A percentile compares a stretch with the other conserved stretches of the same genome.
These are phyloP conservation scores for Geotrichum phurueaensis DNA, from an alignment of 1,139 yeast genomes.

Conservation along the genomic window DNA sequence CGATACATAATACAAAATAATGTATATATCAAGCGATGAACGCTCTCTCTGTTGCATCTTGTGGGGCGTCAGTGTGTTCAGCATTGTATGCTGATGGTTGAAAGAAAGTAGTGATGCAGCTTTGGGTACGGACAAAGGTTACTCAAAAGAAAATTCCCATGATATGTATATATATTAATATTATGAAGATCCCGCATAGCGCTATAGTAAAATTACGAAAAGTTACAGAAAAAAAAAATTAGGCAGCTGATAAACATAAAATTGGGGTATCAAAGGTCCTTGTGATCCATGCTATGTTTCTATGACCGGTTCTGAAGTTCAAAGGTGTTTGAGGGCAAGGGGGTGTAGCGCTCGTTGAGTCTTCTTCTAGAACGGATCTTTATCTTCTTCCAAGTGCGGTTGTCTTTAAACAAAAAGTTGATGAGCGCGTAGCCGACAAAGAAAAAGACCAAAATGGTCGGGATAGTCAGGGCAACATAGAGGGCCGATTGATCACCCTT, in stretches of 20 bases:
- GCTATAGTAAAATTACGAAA: background rate
- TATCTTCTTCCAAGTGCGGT: conserved; percentile 18
- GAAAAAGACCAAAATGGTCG: conserved; percentile 61
- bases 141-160: background rate
- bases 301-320: conserved; percentile 14
- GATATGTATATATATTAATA: background rate
- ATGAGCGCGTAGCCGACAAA: conserved; percentile 24
- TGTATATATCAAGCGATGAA: background rate
- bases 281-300: background rate
- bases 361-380: conserved; percentile 12
- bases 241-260: background rate
- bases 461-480: conserved; percentile 55
- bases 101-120: background rate
- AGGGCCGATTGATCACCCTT: conserved; percentile 49
- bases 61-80: background rate
- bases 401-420: conserved; percentile 15
- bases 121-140: background rate
- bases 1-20: conserved; percentile 48
- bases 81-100: background rate
- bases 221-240: background rate
- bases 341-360: conserved; percentile 14
- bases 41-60: background rate
- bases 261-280: background rate
- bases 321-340: conserved; percentile 17
- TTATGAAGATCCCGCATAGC: background rate